Evolutionary conservation across 768 basidiomycete species (phyloP).

Genomic region (Russula virescens): DNA sequence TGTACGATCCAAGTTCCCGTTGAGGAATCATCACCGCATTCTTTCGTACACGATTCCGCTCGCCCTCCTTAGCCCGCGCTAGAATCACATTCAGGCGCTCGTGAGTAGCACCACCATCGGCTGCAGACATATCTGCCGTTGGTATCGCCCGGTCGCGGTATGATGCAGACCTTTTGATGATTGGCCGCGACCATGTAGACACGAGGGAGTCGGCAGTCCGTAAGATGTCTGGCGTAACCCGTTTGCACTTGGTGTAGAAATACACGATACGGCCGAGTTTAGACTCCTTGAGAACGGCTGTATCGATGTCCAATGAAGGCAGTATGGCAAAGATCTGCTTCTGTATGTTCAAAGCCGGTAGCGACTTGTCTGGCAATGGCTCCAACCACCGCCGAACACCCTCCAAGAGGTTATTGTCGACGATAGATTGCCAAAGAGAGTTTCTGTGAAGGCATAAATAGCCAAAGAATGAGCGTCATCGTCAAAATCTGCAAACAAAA

Average conservation of each 20-base stretch:
- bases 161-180: constrained; percentile 82
- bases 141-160: constrained; percentile 73
- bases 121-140: constrained; percentile 40
- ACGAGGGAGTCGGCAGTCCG: constrained; percentile 82
- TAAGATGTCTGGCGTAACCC: constrained; percentile 75
- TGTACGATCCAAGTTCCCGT: constrained; percentile 66
- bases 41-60: constrained; percentile 64
- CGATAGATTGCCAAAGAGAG: constrained; percentile 83
- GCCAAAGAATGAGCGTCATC: background rate
- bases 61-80: constrained; percentile 58
- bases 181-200: constrained; percentile 81
- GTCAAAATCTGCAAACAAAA: background rate
- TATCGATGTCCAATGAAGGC: constrained; percentile 89
- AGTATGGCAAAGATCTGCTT: constrained; percentile 82
- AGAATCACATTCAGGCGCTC: constrained; percentile 66
- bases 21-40: constrained; percentile 83
- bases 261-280: constrained; percentile 83
- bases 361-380: constrained; percentile 84
- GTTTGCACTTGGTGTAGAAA: constrained; percentile 95
- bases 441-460: constrained; percentile 42
- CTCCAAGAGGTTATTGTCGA: constrained; percentile 91
- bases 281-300: constrained; percentile 83
- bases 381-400: constrained; percentile 90
- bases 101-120: constrained; percentile 34
- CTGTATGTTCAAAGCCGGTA: constrained; percentile 95